Evolutionary conservation across 2,329 filamentous ascomycete genomes (phyloP), one percentile per base, ranked within the genome.

Genomic region (Acrocalymma vagum): DNA sequence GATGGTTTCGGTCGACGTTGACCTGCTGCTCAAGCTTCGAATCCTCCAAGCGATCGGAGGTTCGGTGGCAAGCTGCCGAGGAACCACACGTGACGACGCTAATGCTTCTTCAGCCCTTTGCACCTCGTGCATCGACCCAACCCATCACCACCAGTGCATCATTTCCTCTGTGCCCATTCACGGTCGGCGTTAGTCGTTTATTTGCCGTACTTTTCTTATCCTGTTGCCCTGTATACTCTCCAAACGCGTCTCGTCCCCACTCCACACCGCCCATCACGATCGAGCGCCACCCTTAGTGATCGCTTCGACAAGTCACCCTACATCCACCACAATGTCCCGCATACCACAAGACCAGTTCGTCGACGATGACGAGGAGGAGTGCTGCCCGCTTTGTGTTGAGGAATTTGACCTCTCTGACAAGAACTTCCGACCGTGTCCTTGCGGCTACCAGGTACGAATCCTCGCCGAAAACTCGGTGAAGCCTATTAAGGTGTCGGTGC

Each of bases 381-480:
- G 70, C 62, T 99, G 94, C 72, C 94, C 94, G 58, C 87, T 99
- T 52, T 99, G 94, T 70, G 95, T 99, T 67, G 94, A 99, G 75
- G 95, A 99, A 77, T 95, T 99, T 67, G 95, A 99, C 73, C 84
- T 99, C 34, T 95, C 91, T 27, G 94, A 99, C 78, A 89, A 90
- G 71, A 96, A 95, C 74, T 99, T 99, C 73, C 85, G 87, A 64
- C 94, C 94, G 55, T 99, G 94, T 77, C 93, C 93, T 42, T 99
- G 94, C 69, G 94, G 94, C 48, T 99, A 99, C 66, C 93, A 97
- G 84, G 93, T 96, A 82, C 51, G 79, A 56, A 30, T n/a, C 18
- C 35, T 48, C 25, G 29, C 46, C 47, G 31, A 55, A 51, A 46
- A 51, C 38, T 44, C 50, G 34, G 41, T 45, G 39, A 45, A 41